phyloP scores from a whole-genome alignment of 2,329 filamentous ascomycete genomes.

The Xylariaceae sp. region DNA sequence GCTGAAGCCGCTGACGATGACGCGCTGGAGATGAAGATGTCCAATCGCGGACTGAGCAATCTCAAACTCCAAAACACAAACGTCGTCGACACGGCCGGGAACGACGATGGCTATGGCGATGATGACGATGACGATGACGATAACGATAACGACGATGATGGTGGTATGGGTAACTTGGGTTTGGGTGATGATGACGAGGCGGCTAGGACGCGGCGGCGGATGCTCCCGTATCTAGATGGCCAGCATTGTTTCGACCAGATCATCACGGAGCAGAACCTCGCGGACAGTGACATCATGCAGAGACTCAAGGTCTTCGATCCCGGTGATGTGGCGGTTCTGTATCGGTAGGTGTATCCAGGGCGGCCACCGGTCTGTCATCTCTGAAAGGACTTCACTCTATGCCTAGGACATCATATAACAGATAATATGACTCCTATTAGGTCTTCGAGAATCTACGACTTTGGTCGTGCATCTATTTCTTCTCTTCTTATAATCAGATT shows the following conservation, averaged over 20 bases:
- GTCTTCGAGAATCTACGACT: no score
- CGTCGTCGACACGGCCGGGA: not conserved
- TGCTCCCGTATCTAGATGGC: constrained; percentile 68
- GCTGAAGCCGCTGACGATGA: constrained; percentile 4
- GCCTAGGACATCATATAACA: no score
- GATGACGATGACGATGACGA: constrained; percentile 16
- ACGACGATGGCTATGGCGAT: constrained; percentile 4
- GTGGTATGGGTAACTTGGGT: no score
- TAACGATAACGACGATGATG: constrained; percentile 19
- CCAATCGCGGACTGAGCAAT: not conserved
- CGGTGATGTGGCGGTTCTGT: constrained; percentile 50
- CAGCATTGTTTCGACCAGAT: constrained; percentile 76
- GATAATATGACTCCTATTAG: no score
- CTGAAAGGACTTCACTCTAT: no score
- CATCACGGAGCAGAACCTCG: constrained; percentile 67
- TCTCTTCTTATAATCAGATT: no score
- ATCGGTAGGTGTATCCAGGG: constrained; percentile 35
- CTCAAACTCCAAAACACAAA: not conserved
- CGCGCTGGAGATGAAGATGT: constrained; percentile 16
- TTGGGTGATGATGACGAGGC: constrained; percentile 17
- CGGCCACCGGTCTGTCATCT: no score
- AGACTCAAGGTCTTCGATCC: constrained; percentile 55
- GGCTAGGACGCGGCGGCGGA: constrained; percentile 28
- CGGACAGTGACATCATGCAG: constrained; percentile 64
- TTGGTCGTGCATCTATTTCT: no score